These are phyloP conservation scores for Solanum hybrid DNA, from an alignment of 305 asterid species.

Conservation along the genomic window DNA sequence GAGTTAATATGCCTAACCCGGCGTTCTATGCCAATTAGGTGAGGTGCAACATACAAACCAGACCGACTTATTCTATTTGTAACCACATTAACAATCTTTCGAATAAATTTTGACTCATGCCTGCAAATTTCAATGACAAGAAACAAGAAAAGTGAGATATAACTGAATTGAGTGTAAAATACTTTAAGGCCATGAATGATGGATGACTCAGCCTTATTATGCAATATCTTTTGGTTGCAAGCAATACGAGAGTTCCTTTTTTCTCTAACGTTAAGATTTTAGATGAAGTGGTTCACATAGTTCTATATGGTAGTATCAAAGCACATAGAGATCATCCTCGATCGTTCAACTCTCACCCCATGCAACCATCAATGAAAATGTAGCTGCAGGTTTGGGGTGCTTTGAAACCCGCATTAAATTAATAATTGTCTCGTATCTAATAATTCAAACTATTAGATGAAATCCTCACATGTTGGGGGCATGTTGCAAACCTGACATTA, in stretches of 20 bases:
- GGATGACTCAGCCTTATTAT: not conserved
- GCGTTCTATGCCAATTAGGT: slow-evolving; percentile 3
- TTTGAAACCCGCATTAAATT: not conserved
- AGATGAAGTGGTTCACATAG: not conserved
- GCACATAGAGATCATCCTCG: not conserved
- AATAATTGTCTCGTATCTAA: not conserved
- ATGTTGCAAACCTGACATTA: not conserved
- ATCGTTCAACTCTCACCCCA: not conserved
- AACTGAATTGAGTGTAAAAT: not conserved
- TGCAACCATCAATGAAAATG: not conserved
- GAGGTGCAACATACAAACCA: not conserved
- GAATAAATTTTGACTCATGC: slow-evolving; percentile 9
- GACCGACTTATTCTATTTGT: slow-evolving; percentile 1
- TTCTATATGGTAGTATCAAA: not conserved
- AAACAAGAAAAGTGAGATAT: not conserved
- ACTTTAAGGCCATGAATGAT: not conserved
- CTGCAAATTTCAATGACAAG: not conserved
- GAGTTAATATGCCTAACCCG: not conserved
- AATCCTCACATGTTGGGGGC: not conserved
- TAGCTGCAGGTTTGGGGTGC: not conserved
- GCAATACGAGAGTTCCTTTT: not conserved
- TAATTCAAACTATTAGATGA: not conserved
- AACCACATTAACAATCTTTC: slow-evolving; percentile 3
- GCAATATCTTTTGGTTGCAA: not conserved
- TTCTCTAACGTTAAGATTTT: not conserved